These are phyloP conservation scores for Trametes sp. DNA, from an alignment of 1,284 basidiomycete genomes.

Conservation along the genomic window DNA sequence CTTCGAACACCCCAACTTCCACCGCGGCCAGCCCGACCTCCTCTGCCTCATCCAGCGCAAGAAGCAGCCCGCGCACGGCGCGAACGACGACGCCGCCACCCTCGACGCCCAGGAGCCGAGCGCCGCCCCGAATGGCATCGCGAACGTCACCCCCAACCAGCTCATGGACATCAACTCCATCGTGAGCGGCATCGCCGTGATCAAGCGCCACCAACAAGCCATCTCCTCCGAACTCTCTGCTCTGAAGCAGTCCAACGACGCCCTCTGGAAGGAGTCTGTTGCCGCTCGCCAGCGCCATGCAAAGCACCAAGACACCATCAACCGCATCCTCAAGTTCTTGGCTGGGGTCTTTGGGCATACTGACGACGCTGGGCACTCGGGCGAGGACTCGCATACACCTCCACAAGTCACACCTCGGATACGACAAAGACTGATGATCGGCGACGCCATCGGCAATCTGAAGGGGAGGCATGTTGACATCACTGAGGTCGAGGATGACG, in stretches of 20 bases:
- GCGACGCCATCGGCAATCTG: constrained; percentile 50
- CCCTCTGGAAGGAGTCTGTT: constrained; percentile 93
- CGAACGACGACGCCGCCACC: constrained; percentile 36
- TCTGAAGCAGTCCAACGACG: constrained; percentile 87
- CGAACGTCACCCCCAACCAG: constrained; percentile 52
- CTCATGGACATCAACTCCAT: constrained; percentile 80
- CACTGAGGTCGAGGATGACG: constrained; percentile 51
- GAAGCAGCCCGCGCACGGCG: constrained; percentile 53
- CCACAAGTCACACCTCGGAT: constrained; percentile 59
- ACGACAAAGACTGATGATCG: constrained; percentile 71
- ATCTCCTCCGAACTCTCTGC: constrained; percentile 91
- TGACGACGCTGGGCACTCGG: constrained; percentile 50
- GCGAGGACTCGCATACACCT: constrained; percentile 48
- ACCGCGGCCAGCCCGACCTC: constrained; percentile 89
- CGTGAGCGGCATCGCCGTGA: constrained; percentile 84
- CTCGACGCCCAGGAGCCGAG: constrained; percentile 39
- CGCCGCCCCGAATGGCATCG: constrained; percentile 29
- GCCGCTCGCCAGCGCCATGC: constrained; percentile 83
- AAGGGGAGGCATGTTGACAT: constrained; percentile 48
- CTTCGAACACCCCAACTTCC: constrained; percentile 92
- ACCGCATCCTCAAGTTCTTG: constrained; percentile 93
- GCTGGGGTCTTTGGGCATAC: constrained; percentile 89
- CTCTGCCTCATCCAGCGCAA: constrained; percentile 90
- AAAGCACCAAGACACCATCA: constrained; percentile 97
- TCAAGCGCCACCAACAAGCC: constrained; percentile 91